phyloP scores from a whole-genome alignment of 2,329 filamentous ascomycete genomes.

The Microcyclospora pomicola region DNA sequence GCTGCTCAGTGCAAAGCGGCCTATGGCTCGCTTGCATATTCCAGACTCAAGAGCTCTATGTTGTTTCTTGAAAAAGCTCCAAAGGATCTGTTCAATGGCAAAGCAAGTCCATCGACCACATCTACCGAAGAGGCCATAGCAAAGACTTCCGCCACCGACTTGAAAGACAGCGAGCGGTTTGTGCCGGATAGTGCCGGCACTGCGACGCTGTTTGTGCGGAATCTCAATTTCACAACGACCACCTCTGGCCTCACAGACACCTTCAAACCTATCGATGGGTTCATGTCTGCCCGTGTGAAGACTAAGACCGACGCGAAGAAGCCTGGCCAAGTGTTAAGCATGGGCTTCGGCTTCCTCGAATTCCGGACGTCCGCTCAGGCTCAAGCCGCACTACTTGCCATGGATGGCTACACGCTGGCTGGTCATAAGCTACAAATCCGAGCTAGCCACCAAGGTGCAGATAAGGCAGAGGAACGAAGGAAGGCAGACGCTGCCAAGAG shows the following conservation, averaged over 20 bases:
- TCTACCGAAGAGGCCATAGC: conserved; percentile 22
- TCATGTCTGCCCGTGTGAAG: conserved; percentile 79
- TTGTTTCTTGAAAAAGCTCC: conserved; percentile 91
- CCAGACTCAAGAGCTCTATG: conserved; percentile 79
- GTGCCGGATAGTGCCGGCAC: conserved; percentile 43
- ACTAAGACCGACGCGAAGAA: conserved; percentile 89
- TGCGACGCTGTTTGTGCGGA: conserved; percentile 73
- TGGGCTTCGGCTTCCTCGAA: conserved; percentile 94
- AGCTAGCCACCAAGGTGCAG: conserved; percentile 71
- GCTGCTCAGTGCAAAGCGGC: conserved; percentile 68
- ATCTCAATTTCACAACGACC: conserved; percentile 83
- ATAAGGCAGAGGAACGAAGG: conserved; percentile 75
- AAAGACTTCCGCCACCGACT: conserved; percentile 55
- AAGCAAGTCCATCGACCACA: conserved; percentile 10
- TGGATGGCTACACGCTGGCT: conserved; percentile 82
- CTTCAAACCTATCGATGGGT: conserved; percentile 73
- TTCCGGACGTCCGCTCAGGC: conserved; percentile 69
- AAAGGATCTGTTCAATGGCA: conserved; percentile 54
- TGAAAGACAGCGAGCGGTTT: conserved; percentile 47
- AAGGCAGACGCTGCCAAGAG: conserved; percentile 77
- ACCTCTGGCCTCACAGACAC: conserved; percentile 59
- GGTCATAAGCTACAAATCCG: conserved; percentile 75
- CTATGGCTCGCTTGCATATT: conserved; percentile 74
- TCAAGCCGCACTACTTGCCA: conserved; percentile 63
- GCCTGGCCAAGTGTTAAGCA: conserved; percentile 74